These are phyloP conservation scores for Tricharina praecox DNA, from an alignment of 495 filamentous ascomycete species.

Conservation along the genomic window DNA sequence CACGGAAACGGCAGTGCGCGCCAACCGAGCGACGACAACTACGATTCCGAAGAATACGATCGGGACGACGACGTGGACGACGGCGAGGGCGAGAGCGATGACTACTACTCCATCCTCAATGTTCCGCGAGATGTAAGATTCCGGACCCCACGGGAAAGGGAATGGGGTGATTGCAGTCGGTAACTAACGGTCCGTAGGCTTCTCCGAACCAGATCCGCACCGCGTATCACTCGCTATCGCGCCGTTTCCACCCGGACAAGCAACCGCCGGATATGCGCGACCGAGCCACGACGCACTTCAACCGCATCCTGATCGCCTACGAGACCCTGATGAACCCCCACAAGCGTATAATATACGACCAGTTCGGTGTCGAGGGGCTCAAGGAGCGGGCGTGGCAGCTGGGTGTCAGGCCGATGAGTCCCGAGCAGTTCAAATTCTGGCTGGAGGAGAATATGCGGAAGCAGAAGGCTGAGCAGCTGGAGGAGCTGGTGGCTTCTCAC, in stretches of 20 bases:
- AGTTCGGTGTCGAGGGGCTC: conserved; percentile 33
- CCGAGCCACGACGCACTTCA: conserved; percentile 35
- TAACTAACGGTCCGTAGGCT: conserved; percentile 16
- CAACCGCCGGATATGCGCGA: conserved; percentile 35
- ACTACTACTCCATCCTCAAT: conserved; percentile 22
- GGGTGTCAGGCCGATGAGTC: conserved; percentile 32
- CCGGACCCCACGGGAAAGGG: neutral
- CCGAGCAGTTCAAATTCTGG: conserved; percentile 36
- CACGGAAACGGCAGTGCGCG: neutral
- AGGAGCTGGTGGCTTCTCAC: conserved; percentile 31
- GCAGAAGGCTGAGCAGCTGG: conserved; percentile 30
- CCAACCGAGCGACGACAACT: neutral
- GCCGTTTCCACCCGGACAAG: conserved; percentile 44
- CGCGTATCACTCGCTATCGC: conserved; percentile 36
- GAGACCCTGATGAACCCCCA: conserved; percentile 40
- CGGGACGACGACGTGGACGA: conserved; percentile 9
- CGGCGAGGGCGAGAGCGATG: conserved; percentile 13
- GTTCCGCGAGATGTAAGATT: conserved; percentile 15
- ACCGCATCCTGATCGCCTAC: conserved; percentile 36
- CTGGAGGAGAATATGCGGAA: conserved; percentile 34
- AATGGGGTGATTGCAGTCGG: neutral
- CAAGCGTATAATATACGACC: conserved; percentile 40
- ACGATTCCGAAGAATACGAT: conserved; percentile 5
- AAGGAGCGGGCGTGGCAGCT: conserved; percentile 30
- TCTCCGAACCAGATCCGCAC: conserved; percentile 36